Conservation (phyloP, 495 filamentous ascomycete genomes). For the Lasiosphaeria hispida region DNA sequence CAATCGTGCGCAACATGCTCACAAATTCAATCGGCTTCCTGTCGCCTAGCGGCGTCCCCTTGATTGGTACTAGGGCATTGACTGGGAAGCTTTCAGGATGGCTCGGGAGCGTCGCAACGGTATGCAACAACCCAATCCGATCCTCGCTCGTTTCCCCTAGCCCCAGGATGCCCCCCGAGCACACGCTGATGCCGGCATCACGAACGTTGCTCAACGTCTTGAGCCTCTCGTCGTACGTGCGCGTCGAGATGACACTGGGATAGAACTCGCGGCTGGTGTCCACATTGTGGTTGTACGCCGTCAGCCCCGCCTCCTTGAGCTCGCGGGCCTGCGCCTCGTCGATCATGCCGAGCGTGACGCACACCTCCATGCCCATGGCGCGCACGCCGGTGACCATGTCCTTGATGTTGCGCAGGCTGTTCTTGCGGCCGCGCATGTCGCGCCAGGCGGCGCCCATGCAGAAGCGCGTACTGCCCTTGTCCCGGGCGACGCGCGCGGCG, state of each 20-base stretch:
- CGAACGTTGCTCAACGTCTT: conserved; percentile 71
- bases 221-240: conserved; percentile 79
- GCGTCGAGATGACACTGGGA: conserved; percentile 73
- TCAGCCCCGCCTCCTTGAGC: conserved; percentile 76
- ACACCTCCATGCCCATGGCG: conserved; percentile 79
- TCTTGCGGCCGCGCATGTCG: conserved; percentile 86
- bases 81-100: conserved; percentile 86
- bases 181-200: conserved; percentile 81
- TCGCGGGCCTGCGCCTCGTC: conserved; percentile 72
- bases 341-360: conserved; percentile 88
- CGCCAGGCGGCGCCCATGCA: conserved; percentile 92
- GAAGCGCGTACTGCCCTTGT: conserved; percentile 79
- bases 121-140: conserved; percentile 75
- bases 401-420: conserved; percentile 71
- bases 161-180: conserved; percentile 78
- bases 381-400: conserved; percentile 76
- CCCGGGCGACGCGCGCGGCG: conserved; percentile 71
- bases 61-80: conserved; percentile 81
- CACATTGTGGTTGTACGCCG: conserved; percentile 87
- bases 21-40: conserved; percentile 68
- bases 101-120: conserved; percentile 67
- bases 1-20: conserved; percentile 68
- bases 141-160: conserved; percentile 73
- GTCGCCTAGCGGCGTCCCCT: conserved; percentile 76
- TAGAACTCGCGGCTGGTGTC: conserved; percentile 86